A percentile compares a stretch with the other conserved stretches of the same genome.
phyloP scores from a whole-genome alignment of 345 rosid species.

The Turnera subulata region DNA sequence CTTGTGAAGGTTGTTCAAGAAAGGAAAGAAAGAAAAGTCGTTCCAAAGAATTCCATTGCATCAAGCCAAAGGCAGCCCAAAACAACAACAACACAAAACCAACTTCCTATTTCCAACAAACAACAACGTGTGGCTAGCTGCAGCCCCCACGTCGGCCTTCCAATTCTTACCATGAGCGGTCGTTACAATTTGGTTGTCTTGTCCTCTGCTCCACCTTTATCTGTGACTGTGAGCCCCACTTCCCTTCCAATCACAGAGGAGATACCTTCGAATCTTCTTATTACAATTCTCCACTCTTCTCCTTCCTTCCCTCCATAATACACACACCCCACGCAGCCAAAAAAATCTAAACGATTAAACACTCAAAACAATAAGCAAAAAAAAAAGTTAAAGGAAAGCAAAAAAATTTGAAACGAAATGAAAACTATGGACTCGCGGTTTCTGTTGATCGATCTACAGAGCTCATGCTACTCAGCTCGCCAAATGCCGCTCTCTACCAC shows the following conservation, averaged over 20 bases:
- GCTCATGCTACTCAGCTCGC: constrained; percentile 55
- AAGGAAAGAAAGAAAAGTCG: not conserved
- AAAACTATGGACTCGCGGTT: constrained; percentile 55
- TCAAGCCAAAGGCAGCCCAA: not conserved
- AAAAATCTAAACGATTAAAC: not conserved
- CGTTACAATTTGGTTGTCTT: constrained; percentile 5
- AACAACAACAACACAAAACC: not conserved
- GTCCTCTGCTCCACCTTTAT: not conserved
- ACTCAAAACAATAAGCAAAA: too few species aligned
- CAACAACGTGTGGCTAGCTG: constrained; percentile 7
- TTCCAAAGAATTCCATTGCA: constrained; percentile 3
- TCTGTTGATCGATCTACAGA: constrained; percentile 64
- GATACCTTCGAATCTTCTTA: constrained; percentile 76
- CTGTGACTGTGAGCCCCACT: constrained; percentile 36
- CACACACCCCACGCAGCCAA: not conserved
- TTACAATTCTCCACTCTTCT: not conserved
- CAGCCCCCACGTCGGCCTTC: constrained; percentile 10
- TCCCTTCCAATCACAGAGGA: constrained; percentile 39
- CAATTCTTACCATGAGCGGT: constrained; percentile 5
- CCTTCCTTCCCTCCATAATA: constrained; percentile 13
- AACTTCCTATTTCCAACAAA: not conserved
- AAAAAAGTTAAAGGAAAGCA: constrained; percentile 5
- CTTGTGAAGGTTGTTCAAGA: too few species aligned
- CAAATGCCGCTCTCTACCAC: constrained; percentile 43
- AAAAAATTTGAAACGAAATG: constrained; percentile 22